Evolutionary conservation across 1,284 basidiomycete species (phyloP).

Genomic region (Irpex rosettiformis): DNA sequence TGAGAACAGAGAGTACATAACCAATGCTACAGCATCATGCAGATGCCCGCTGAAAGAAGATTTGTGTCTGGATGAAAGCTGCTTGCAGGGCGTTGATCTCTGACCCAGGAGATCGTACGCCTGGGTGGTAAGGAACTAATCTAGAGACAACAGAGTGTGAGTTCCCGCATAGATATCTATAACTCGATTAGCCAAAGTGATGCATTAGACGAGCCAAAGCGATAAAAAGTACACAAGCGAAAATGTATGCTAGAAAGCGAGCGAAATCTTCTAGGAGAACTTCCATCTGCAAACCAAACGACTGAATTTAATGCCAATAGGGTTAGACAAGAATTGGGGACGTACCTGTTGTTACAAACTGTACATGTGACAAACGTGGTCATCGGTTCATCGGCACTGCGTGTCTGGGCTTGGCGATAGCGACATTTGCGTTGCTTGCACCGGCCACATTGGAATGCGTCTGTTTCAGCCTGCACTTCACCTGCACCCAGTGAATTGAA

Average conservation of each 20-base stretch:
- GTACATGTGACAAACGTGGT: conserved; percentile 57
- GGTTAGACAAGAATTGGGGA: conserved; percentile 4
- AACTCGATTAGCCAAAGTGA: background rate
- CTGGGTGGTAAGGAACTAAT: too few relatives aligned
- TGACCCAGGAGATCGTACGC: too few relatives aligned
- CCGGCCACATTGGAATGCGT: conserved; percentile 94
- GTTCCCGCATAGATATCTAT: background rate
- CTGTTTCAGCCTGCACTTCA: conserved; percentile 91
- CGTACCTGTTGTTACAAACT: conserved; percentile 56
- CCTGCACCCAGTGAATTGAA: conserved; percentile 91
- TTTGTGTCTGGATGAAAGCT: too few relatives aligned
- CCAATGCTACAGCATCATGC: too few relatives aligned
- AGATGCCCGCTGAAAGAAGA: too few relatives aligned
- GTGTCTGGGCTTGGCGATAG: conserved; percentile 93
- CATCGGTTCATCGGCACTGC: conserved; percentile 96
- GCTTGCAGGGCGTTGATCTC: too few relatives aligned
- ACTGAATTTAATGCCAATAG: conserved; percentile 2
- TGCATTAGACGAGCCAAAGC: too few relatives aligned
- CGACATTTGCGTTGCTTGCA: conserved; percentile 93
- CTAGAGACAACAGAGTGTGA: background rate
- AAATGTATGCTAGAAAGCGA: background rate
- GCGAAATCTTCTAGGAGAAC: conserved; percentile 46
- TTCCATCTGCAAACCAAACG: conserved; percentile 50
- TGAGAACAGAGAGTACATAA: too few relatives aligned
- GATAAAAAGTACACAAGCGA: background rate